Evolutionary conservation across 208 protist species (phyloP).

Genomic region (Acanthamoeba divionensis): DNA sequence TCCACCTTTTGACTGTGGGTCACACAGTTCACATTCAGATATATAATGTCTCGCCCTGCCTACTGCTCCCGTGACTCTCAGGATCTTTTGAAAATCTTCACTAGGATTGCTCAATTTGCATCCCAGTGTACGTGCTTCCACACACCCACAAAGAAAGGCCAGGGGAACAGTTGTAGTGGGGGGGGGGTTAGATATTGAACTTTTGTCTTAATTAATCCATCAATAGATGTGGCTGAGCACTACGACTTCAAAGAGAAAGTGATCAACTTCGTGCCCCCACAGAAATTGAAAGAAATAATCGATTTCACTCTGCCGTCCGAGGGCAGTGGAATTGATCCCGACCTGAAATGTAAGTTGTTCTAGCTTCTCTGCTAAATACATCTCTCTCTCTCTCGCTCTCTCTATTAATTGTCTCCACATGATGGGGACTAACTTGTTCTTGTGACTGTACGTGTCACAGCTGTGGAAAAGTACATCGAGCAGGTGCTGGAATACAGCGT

Average conservation of each 20-base stretch:
- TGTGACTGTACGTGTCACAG: background rate
- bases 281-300: constrained; percentile 35
- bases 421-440: too few species aligned
- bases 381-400: background rate
- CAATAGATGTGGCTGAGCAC: constrained; percentile 3
- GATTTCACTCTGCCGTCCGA: background rate
- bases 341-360: background rate
- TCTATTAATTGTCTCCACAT: background rate
- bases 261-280: constrained; percentile 27
- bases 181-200: background rate
- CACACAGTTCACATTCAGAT: too few species aligned
- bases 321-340: background rate
- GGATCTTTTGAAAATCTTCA: background rate
- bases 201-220: background rate
- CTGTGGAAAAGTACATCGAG: constrained; percentile 14
- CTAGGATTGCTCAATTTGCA: background rate
- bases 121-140: background rate
- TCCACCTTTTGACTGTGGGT: too few species aligned
- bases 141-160: background rate
- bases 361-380: background rate
- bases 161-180: too few species aligned
- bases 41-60: background rate
- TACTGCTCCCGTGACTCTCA: constrained; percentile 21
- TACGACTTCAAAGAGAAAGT: background rate
- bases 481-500: constrained; percentile 55